Conservation (phyloP, 148 eudicot species). For the Camellia sinensis region DNA sequence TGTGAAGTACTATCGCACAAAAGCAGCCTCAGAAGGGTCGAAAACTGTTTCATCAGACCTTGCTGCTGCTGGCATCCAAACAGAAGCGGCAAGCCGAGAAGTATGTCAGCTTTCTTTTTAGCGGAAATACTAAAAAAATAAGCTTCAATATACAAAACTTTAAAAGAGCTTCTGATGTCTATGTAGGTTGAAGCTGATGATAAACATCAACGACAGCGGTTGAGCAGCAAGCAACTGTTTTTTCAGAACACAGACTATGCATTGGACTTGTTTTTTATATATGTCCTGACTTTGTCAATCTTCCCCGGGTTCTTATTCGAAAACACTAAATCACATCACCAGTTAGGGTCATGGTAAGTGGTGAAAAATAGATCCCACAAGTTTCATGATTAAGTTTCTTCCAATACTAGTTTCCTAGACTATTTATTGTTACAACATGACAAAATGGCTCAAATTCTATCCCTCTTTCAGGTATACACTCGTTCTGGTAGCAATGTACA, state of each 20-base stretch:
- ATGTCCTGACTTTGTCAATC: conserved; percentile 62
- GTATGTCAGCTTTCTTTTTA: background rate
- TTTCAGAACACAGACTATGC: conserved; percentile 55
- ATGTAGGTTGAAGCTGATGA: conserved; percentile 30
- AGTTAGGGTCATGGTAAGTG: conserved; percentile 60
- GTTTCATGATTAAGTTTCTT: no score
- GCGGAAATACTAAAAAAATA: no score
- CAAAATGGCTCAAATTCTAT: no score
- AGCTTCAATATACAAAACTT: background rate
- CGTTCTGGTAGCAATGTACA: conserved; percentile 69
- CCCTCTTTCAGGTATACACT: conserved; percentile 50
- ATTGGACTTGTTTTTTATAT: conserved; percentile 54
- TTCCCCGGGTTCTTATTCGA: conserved; percentile 79
- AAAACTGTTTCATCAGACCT: conserved; percentile 58
- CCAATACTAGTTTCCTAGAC: no score
- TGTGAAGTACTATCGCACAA: conserved; percentile 56
- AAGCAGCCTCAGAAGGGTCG: conserved; percentile 64
- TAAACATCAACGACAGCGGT: conserved; percentile 24
- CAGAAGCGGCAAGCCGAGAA: conserved; percentile 9
- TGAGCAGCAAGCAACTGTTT: conserved; percentile 48
- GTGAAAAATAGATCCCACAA: no score
- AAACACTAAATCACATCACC: conserved; percentile 63
- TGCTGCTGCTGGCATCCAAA: conserved; percentile 50
- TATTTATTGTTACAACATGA: no score
- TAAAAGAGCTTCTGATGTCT: background rate